These are phyloP conservation scores for Botrytis elliptica DNA, from an alignment of 2,329 filamentous ascomycete genomes.

Conservation along the genomic window DNA sequence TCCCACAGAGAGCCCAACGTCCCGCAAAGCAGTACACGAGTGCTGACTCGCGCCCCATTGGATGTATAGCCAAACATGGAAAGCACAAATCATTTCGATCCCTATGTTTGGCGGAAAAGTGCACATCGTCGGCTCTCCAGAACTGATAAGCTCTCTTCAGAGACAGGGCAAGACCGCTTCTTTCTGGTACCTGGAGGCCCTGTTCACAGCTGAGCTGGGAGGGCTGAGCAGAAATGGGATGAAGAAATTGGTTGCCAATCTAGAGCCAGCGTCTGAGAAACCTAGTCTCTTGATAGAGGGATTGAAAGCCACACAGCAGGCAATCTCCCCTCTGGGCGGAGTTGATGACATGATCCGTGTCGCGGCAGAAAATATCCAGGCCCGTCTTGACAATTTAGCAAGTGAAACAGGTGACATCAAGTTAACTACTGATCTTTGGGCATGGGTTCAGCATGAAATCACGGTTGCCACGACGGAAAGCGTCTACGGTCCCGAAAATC, in stretches of 20 bases:
- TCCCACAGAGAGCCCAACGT: background rate
- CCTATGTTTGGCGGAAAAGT: slow-evolving; percentile 5
- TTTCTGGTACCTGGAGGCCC: slow-evolving; percentile 10
- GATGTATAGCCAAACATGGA: background rate
- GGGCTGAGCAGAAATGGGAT: background rate
- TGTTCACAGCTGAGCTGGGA: background rate
- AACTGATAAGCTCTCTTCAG: slow-evolving; percentile 4
- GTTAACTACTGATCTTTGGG: background rate
- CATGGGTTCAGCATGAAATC: slow-evolving; percentile 16
- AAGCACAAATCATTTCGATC: slow-evolving; percentile 14
- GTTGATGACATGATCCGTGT: slow-evolving; percentile 3
- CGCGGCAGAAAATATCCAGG: background rate
- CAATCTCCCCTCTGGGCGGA: background rate
- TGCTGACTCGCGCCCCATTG: background rate
- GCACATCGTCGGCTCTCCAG: background rate
- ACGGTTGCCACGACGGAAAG: slow-evolving; percentile 10
- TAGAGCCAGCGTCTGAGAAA: background rate
- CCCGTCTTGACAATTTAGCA: background rate
- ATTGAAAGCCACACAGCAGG: slow-evolving; percentile 1
- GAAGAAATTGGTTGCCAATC: background rate
- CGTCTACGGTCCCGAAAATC: slow-evolving; percentile 2
- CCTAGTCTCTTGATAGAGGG: background rate
- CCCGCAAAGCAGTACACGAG: background rate
- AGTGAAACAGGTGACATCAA: background rate
- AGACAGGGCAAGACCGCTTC: background rate